Evolutionary conservation across 192 early-diverging fungal genomes (phyloP).

Genomic region (Phycomyces nitens): DNA sequence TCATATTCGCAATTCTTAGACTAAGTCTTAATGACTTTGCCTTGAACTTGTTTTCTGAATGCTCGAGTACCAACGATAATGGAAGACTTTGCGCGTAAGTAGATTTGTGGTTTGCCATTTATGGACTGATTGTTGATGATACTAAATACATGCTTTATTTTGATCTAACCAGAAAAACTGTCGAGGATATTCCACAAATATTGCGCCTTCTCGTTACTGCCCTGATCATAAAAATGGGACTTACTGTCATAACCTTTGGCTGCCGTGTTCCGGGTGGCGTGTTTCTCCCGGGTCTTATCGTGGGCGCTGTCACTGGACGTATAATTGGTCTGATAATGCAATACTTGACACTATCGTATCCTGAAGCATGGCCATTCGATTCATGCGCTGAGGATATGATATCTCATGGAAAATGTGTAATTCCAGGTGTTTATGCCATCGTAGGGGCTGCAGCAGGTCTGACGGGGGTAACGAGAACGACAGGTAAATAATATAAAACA

Average conservation of each 20-base stretch:
- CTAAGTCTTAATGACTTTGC: conserved; percentile 84
- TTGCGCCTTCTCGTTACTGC: conserved; percentile 59
- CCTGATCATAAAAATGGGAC: conserved; percentile 53
- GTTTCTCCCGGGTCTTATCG: conserved; percentile 92
- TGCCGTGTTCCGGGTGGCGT: conserved; percentile 81
- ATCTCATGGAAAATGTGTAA: conserved; percentile 64
- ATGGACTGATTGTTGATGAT: no score
- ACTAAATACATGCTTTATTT: no score
- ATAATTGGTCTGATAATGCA: conserved; percentile 84
- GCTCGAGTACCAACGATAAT: conserved; percentile 52
- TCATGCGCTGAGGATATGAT: conserved; percentile 71
- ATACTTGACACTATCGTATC: conserved; percentile 50
- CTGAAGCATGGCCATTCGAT: conserved; percentile 67
- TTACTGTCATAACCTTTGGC: conserved; percentile 73
- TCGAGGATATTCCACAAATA: conserved; percentile 37
- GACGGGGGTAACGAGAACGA: conserved; percentile 82
- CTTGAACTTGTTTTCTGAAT: conserved; percentile 87
- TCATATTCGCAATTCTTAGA: conserved; percentile 37
- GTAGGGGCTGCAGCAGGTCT: conserved; percentile 89
- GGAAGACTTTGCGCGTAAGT: conserved; percentile 57
- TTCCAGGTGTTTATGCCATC: conserved; percentile 93
- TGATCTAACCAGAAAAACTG: conserved; percentile 22
- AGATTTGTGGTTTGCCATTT: not conserved
- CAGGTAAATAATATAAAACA: conserved; percentile 34
- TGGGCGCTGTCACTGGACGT: conserved; percentile 90